Percentiles rank a stretch among this genome's conserved stretches.
These are phyloP conservation scores for Entomophthora muscae DNA, from an alignment of 371 early-diverging fungal genomes.

Conservation along the genomic window DNA sequence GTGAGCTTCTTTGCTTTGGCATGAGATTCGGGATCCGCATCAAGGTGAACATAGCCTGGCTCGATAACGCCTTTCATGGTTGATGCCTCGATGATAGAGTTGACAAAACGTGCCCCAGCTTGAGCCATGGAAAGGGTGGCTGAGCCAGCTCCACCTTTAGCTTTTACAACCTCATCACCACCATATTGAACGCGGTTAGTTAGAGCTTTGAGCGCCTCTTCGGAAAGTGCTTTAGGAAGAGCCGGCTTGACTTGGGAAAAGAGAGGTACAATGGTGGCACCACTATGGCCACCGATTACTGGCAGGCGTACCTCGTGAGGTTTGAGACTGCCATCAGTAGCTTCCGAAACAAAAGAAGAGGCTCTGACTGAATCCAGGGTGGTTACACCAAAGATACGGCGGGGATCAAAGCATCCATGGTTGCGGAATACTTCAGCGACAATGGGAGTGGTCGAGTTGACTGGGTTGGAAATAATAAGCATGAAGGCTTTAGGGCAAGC, in stretches of 20 bases:
- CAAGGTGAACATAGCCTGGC: conserved; percentile 53
- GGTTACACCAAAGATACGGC: conserved; percentile 72
- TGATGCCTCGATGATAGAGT: conserved; percentile 47
- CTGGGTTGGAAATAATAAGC: conserved; percentile 77
- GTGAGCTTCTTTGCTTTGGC: conserved; percentile 10
- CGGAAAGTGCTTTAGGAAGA: conserved; percentile 20
- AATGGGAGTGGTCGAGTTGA: conserved; percentile 83
- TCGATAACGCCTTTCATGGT: conserved; percentile 48
- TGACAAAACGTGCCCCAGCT: conserved; percentile 74
- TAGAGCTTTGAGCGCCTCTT: conserved; percentile 53
- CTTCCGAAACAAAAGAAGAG: conserved; percentile 54
- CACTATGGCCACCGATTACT: conserved; percentile 88
- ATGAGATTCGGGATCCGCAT: conserved; percentile 23
- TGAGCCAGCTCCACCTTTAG: conserved; percentile 65
- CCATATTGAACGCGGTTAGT: conserved; percentile 83
- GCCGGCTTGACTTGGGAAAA: conserved; percentile 35
- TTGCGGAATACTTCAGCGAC: conserved; percentile 68
- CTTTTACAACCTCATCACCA: conserved; percentile 91
- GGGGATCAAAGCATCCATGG: conserved; percentile 57
- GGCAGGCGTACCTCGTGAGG: conserved; percentile 38
- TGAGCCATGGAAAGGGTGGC: conserved; percentile 85
- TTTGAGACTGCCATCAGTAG: conserved; percentile 13
- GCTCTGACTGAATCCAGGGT: conserved; percentile 81
- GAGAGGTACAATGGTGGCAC: conserved; percentile 73
- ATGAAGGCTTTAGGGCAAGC: conserved; percentile 61